These are phyloP conservation scores for Botrytis deweyae DNA, from an alignment of 2,329 filamentous ascomycete species.

Conservation along the genomic window DNA sequence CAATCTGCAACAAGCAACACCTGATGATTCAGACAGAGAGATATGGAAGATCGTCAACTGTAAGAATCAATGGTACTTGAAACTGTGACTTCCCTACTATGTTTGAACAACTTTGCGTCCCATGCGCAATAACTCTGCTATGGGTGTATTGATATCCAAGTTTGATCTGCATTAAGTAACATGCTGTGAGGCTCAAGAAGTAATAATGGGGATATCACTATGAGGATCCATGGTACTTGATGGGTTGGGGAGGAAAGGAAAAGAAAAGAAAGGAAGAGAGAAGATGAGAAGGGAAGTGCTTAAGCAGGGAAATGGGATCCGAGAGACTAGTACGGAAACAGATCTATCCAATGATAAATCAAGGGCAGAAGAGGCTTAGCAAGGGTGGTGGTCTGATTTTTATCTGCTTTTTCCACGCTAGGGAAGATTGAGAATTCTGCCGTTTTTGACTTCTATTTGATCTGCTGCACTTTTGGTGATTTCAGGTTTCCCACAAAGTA, in stretches of 20 bases:
- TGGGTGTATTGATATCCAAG: neutral
- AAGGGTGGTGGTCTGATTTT: conserved; percentile 2
- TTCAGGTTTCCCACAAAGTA: neutral
- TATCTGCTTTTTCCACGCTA: conserved; percentile 2
- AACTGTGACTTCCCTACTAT: neutral
- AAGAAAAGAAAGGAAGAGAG: neutral
- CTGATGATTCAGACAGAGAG: neutral
- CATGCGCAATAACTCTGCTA: neutral
- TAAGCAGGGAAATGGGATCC: neutral
- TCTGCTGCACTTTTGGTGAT: too few relatives aligned
- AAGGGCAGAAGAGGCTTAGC: neutral
- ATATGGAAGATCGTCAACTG: neutral
- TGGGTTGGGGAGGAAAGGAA: neutral
- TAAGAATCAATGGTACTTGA: neutral
- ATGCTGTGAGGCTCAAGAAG: neutral
- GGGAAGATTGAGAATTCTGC: neutral
- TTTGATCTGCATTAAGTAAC: neutral
- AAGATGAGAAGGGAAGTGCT: neutral
- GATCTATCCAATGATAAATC: neutral
- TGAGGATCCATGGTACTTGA: neutral
- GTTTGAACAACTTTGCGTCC: neutral
- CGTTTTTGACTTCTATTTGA: neutral
- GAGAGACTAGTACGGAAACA: neutral
- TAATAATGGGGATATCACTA: neutral
- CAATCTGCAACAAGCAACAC: neutral